Evolutionary conservation across 768 basidiomycete genomes (phyloP), one percentile per base, ranked within the genome.

Genomic region (Psilocybe tampanensis): DNA sequence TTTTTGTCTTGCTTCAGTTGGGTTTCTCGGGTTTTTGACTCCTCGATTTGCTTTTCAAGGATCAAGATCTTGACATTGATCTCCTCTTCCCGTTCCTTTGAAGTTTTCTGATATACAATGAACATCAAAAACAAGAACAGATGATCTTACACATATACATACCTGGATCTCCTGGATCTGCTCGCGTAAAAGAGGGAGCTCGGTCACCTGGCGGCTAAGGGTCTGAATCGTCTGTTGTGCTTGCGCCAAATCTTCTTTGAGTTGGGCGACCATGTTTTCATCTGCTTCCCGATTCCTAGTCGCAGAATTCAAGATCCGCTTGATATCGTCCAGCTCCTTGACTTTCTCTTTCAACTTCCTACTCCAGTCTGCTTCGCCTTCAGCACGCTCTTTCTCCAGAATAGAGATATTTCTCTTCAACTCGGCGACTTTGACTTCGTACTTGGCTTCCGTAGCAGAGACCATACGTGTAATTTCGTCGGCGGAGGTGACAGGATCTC

Each of bases 291-390:
- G 78, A 22, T 77, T 82, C 66, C 80, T 85, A 48, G 83, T 80
- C 24, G 82, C 79, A 11, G 77, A 78, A 18, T 82, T 85, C 36
- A 94, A 67, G 41, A 79, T 66, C 39, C 74, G 75, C 66, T 88
- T 85, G 59, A 95, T 66, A 48, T 85, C 82, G 55, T 97, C 94
- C 18, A 88, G 74, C 68, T 96, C 95, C 60, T 80, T 81, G 21
- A 82, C 78, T 67, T 93, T 90, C 65, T 92, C 89, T 22, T 81
- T 81, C 29, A 98, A 76, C 68, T 94, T 95, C 55, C 80, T 80
- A 66, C 89, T 90, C 92, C 95, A 96, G 59, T 92, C 89, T 22
- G 90, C 88, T 65, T 98, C 96, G 26, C 83, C 82, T 48, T 96
- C 95, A 52, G 82, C 87, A 36, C 94, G 81, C 70, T 98, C 97